Evolutionary conservation across 1,284 basidiomycete genomes (phyloP).

Genomic region (Pascua sp.): DNA sequence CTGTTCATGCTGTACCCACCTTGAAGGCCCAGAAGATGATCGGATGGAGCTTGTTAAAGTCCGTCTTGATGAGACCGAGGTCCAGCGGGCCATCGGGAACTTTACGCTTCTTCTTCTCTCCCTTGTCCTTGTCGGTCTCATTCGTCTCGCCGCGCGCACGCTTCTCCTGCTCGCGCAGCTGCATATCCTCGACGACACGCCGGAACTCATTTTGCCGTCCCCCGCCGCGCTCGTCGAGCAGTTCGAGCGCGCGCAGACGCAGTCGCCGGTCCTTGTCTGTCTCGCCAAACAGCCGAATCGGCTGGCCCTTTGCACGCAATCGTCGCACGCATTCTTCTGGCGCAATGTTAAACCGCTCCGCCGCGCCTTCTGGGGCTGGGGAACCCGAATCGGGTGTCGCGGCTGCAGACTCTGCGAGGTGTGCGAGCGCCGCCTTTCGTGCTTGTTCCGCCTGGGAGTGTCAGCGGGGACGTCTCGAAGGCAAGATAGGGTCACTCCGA

Average conservation of each 20-base stretch:
- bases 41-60: conserved; percentile 95
- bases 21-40: conserved; percentile 97
- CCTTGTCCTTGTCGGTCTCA: conserved; percentile 1
- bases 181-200: conserved; percentile 75
- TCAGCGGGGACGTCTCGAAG: background rate
- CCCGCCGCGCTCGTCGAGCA: conserved; percentile 69
- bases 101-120: conserved; percentile 8
- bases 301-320: conserved; percentile 85
- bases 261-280: conserved; percentile 87
- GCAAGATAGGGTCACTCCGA: too few relatives aligned
- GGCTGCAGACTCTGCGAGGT: conserved; percentile 20
- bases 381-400: conserved; percentile 20
- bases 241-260: conserved; percentile 84
- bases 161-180: conserved; percentile 63
- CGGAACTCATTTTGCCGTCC: conserved; percentile 80
- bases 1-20: conserved; percentile 28
- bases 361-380: conserved; percentile 33
- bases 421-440: conserved; percentile 23
- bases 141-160: conserved; percentile 26
- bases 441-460: conserved; percentile 27
- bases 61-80: conserved; percentile 75
- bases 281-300: conserved; percentile 92
- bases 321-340: conserved; percentile 87
- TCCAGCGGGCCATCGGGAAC: conserved; percentile 50
- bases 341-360: conserved; percentile 75